Evolutionary conservation across 148 eudicot species (phyloP).

Genomic region (Vaccinium corymbosum): DNA sequence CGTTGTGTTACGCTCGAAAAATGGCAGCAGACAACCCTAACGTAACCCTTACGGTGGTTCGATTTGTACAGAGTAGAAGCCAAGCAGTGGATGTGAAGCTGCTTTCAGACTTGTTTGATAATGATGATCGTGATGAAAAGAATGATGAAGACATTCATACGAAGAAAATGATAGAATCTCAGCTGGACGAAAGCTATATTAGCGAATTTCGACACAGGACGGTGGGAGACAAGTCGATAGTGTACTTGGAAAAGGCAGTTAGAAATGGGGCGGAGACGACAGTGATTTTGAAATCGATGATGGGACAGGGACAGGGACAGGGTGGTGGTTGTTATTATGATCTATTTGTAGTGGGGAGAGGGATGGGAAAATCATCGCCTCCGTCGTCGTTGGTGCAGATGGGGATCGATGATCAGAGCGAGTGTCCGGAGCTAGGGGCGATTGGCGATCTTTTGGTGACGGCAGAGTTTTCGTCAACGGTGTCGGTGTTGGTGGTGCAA

Average conservation of each 20-base stretch:
- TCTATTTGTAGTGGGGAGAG: slow-evolving; percentile 37
- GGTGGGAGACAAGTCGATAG: slow-evolving; percentile 4
- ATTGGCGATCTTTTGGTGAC: slow-evolving; percentile 46
- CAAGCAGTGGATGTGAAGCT: background rate
- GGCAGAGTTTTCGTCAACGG: slow-evolving; percentile 30
- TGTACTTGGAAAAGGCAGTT: slow-evolving; percentile 20
- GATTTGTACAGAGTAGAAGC: slow-evolving; percentile 11
- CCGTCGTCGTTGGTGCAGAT: slow-evolving; percentile 20
- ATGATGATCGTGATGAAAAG: background rate
- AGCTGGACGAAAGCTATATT: slow-evolving; percentile 20
- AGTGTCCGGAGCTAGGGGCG: slow-evolving; percentile 41
- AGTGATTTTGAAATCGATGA: slow-evolving; percentile 16
- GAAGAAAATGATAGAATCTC: background rate
- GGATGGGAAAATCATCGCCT: background rate
- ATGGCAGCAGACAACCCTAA: slow-evolving; percentile 23
- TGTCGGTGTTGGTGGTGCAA: slow-evolving; percentile 48
- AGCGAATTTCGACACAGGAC: slow-evolving; percentile 18
- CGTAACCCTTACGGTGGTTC: slow-evolving; percentile 19
- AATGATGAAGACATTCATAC: background rate
- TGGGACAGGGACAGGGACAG: background rate
- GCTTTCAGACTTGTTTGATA: background rate
- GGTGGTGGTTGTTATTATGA: slow-evolving; percentile 8
- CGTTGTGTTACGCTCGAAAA: slow-evolving; percentile 17
- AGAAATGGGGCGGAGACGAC: slow-evolving; percentile 28
- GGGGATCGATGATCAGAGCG: slow-evolving; percentile 45